Evolutionary conservation across 805 yeast species (phyloP).

Genomic region (Metahyphopichia silvanorum): DNA sequence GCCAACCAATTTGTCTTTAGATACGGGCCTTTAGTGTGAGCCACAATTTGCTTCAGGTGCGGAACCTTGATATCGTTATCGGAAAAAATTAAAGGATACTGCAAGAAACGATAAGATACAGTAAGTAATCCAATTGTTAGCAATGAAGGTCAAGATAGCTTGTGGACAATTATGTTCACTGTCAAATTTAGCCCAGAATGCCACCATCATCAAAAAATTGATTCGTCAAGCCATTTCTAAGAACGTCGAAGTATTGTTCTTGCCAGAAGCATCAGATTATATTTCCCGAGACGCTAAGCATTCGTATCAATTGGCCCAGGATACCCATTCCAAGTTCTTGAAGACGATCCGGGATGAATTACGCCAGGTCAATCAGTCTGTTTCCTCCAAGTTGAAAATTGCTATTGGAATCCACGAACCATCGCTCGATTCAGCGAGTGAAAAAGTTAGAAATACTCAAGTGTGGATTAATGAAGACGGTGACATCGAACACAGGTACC

Average conservation of each 20-base stretch:
- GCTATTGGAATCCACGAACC: conserved; percentile 92
- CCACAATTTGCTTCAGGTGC: too few species aligned
- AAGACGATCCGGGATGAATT: conserved; percentile 47
- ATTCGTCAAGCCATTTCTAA: conserved; percentile 60
- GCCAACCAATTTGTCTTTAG: too few species aligned
- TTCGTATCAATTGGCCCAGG: conserved; percentile 55
- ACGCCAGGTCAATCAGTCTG: conserved; percentile 20
- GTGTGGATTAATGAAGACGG: conserved; percentile 71
- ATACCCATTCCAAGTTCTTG: conserved; percentile 35
- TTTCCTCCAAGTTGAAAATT: conserved; percentile 5
- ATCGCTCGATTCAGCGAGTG: conserved; percentile 23
- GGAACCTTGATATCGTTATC: too few species aligned
- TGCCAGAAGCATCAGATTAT: conserved; percentile 95
- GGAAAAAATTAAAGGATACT: too few species aligned
- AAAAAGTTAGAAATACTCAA: conserved; percentile 63
- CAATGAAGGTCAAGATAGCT: conserved; percentile 44
- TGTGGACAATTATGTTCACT: conserved; percentile 87
- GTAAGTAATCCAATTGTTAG: too few species aligned
- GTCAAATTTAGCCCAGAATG: conserved; percentile 56
- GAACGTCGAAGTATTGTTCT: conserved; percentile 67
- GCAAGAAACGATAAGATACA: too few species aligned
- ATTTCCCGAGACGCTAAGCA: conserved; percentile 68
- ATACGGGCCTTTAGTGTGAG: too few species aligned
- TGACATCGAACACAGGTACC: conserved; percentile 63
- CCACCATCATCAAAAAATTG: conserved; percentile 53